phyloP scores from a whole-genome alignment of 257 asterid species.

The Penstemon barbatus region DNA sequence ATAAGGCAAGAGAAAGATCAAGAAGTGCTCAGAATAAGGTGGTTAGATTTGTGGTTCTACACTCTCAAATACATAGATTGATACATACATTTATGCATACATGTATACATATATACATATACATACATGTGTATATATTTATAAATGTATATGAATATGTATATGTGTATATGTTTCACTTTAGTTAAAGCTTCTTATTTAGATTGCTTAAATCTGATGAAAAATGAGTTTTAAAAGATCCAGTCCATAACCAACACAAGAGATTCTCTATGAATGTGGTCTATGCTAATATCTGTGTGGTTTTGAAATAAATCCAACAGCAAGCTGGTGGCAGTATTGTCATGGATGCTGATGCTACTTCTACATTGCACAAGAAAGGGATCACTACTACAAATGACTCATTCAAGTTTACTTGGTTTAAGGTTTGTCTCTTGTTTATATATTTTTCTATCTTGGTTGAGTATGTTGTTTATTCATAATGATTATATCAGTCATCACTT shows the following conservation, averaged over 20 bases:
- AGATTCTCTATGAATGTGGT: constrained; percentile 17
- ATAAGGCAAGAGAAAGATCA: constrained; percentile 87
- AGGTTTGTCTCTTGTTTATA: constrained; percentile 51
- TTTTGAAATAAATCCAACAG: constrained; percentile 38
- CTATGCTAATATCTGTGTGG: constrained; percentile 22
- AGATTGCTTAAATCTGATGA: constrained; percentile 10
- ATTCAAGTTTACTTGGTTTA: constrained; percentile 79
- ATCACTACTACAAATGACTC: constrained; percentile 73
- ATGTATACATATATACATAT: too few relatives aligned
- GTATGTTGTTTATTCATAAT: background rate
- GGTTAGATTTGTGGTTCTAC: constrained; percentile 26
- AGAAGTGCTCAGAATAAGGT: constrained; percentile 96
- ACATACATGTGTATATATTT: too few relatives aligned
- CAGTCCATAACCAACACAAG: constrained; percentile 1
- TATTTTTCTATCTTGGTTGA: constrained; percentile 1
- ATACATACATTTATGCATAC: too few relatives aligned
- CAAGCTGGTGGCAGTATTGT: constrained; percentile 70
- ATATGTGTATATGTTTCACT: background rate
- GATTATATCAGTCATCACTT: background rate
- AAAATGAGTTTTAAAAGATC: constrained; percentile 11
- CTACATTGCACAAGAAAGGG: constrained; percentile 77
- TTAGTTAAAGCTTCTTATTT: constrained; percentile 5
- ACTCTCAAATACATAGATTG: constrained; percentile 1
- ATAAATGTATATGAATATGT: too few relatives aligned
- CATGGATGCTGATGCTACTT: constrained; percentile 96